Evolutionary conservation across 1,284 basidiomycete species (phyloP).

Genomic region (Exobasidium cylindrosporum): DNA sequence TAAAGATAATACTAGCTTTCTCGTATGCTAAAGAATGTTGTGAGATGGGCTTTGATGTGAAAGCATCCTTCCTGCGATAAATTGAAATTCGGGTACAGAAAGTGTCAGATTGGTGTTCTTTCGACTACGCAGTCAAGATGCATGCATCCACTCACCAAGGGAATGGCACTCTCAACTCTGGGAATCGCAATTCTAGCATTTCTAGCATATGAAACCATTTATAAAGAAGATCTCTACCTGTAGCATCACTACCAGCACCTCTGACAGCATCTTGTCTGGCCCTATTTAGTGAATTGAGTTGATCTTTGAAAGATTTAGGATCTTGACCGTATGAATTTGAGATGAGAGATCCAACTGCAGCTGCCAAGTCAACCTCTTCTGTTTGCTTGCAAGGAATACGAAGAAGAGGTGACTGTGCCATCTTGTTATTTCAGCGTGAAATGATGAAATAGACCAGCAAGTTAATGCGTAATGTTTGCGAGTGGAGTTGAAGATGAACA

Average conservation of each 20-base stretch:
- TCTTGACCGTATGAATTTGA: constrained; percentile 88
- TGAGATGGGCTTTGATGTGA: constrained; percentile 82
- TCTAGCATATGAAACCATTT: constrained; percentile 99
- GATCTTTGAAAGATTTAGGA: constrained; percentile 79
- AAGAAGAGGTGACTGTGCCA: constrained; percentile 57
- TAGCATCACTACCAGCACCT: constrained; percentile 74
- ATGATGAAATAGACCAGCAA: too few relatives aligned
- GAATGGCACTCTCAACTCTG: constrained; percentile 92
- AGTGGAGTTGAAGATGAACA: too few relatives aligned
- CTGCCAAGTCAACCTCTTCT: constrained; percentile 77
- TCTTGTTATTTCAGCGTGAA: too few relatives aligned
- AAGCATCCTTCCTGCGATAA: constrained; percentile 88
- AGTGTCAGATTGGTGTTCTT: background rate
- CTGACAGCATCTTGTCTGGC: constrained; percentile 91
- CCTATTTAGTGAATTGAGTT: constrained; percentile 78
- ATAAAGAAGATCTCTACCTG: constrained; percentile 88
- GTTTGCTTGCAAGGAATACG: constrained; percentile 62
- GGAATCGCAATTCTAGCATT: constrained; percentile 90
- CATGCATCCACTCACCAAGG: constrained; percentile 65
- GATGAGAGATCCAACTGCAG: constrained; percentile 80
- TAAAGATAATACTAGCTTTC: constrained; percentile 96
- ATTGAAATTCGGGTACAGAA: too few relatives aligned
- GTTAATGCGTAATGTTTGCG: too few relatives aligned
- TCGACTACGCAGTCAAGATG: background rate
- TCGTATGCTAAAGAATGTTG: constrained; percentile 97